Conservation (phyloP, 225 moss, liverwort and hornwort genomes). For the Anthoceros angustus region DNA sequence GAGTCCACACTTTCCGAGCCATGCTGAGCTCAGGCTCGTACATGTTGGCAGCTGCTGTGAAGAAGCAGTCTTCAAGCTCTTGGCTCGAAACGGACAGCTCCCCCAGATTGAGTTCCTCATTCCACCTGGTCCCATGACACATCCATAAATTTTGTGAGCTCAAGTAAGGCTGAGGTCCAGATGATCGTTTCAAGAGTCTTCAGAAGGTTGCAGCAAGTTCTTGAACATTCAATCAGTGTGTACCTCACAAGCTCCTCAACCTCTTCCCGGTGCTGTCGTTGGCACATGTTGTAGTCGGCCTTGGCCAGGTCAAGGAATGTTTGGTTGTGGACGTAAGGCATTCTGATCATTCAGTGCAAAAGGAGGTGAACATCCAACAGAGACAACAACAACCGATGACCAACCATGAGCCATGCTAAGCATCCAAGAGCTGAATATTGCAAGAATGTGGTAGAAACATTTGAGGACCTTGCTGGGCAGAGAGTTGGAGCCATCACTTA, state of each 20-base stretch:
- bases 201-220: no score
- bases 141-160: background rate
- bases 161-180: background rate
- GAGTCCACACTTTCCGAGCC: background rate
- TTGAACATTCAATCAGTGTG: background rate
- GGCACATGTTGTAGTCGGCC: slow-evolving; percentile 7
- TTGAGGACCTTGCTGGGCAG: background rate
- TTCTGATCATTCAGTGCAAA: slow-evolving; percentile 8
- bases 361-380: background rate
- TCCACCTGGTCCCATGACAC: background rate
- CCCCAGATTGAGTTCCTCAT: background rate
- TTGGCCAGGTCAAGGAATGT: slow-evolving; percentile 13
- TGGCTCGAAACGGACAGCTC: background rate
- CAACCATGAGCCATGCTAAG: background rate
- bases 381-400: background rate
- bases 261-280: slow-evolving; percentile 11
- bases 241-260: slow-evolving; percentile 13
- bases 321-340: slow-evolving; percentile 14
- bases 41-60: background rate
- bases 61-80: background rate
- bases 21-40: background rate
- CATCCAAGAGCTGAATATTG: background rate
- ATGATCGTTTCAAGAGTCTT: background rate
- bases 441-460: background rate
- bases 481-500: background rate